Evolutionary conservation across 2,329 filamentous ascomycete species (phyloP), one percentile per base, ranked within the genome.

Genomic region (Cordyceps cicadae): DNA sequence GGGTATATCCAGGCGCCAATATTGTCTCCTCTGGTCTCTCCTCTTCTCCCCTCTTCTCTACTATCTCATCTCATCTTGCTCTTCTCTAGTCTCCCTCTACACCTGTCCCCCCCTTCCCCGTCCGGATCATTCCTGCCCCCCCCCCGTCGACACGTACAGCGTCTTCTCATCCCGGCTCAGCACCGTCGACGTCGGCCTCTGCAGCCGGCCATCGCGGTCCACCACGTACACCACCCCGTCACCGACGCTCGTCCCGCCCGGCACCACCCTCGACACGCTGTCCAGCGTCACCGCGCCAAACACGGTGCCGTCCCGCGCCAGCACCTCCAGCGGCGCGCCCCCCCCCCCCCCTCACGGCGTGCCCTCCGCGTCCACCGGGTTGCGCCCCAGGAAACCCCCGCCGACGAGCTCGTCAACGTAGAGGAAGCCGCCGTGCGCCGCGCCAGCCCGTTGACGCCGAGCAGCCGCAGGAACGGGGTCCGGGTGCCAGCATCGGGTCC

Each of bases 341-440:
- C 24, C 54, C 29, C 63, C 57, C 1, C 48, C 14, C n/a, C n/a
- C n/a, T n/a, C n/a, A n/a, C 1, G 37, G 34, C 14, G 60, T 51
- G 3, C 63, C 65, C 3, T 15, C 1, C 4, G 39, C 19, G 26
- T 63, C 53, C 21, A 67, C 62, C 41, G 26, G 41, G 37, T 64
- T 46, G 3, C 65, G 59, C n/a, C 37, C 64, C n/a, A 63, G 55
- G 34, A 64, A 58, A n/a, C n/a, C 19, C 52, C 54, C 19, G 54
- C 48, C 24, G 54, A 62, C 29, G 64, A 63, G 48, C 64, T 65
- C 32, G 63, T 67, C 32, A 67, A 67, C 62, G 62, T 69, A 69
- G 15, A 69, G 37, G 55, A 66, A 66, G 2, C 59, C 62, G 5
- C 50, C 32, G 29, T 56, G 32, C 24, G 64, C 52, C 52, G 29